Evolutionary conservation across 805 yeast genomes (phyloP), one percentile per base, ranked within the genome.

Genomic region (Yarrowia osloensis): DNA sequence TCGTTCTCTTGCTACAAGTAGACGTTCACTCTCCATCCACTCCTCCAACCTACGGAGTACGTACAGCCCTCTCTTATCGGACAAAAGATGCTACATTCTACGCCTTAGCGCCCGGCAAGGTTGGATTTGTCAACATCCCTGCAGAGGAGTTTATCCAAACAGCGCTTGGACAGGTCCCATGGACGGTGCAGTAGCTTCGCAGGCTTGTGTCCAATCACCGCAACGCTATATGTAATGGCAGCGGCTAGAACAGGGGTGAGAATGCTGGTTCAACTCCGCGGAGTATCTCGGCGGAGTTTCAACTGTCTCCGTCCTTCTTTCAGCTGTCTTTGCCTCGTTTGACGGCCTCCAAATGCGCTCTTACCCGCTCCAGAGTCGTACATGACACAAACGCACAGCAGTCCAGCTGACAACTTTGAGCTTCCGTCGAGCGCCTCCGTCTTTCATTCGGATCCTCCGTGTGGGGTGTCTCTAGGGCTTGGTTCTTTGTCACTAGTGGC

Each of bases 351-450:
- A 28, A 28, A 5, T 1, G 7, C 31, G 11, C 31, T 28, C 35
- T 5, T 33, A 12, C 35, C 35, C 35, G 3, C 35, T 33, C 35
- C 35, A 12, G 35, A 11, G 15, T 33, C 35, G 35, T 33, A 33
- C 35, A 12, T 33, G 35, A 35, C 39, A 35, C 39, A 12, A 35
- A 35, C 13, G 39, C 39, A 35, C 39, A 15, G 35, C 17, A 33
- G 50, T 24, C 50, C 50, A 24, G 50, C 50, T 44, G 50, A 44
- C 50, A 44, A 44, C 50, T 44, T 44, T 44, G 50, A 44, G 50
- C 50, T 44, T 44, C 19, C 29, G 29, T 19, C n/a, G 9, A 13
- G 8, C 6, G 3, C 13, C 47, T 44, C 50, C 50, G 50, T 15
- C 19, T 7, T 24, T 44, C 21, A 3, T 17, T 24, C 50, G 50